Evolutionary conservation across 306 rosid genomes (phyloP), one percentile per base, ranked within the genome.

Genomic region (Aeschynomene evenia): DNA sequence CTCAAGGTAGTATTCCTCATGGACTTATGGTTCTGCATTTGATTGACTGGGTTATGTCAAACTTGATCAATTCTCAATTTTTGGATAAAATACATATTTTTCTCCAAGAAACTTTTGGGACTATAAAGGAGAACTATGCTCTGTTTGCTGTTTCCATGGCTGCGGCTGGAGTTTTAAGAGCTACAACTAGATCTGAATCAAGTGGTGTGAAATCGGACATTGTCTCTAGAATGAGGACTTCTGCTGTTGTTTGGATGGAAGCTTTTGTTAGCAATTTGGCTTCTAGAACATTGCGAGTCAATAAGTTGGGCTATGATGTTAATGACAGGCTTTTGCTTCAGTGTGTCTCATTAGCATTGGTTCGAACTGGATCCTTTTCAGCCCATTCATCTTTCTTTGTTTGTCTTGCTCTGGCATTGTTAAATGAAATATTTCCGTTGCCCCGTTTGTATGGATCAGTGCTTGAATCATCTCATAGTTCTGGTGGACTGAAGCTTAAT

Each of bases 21-120:
- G 97, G 97, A 65, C 78, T 90, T 57, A 84, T 88, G 97, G 62
- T 90, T 82, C 78, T 90, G 68, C 82, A 90, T 77, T 80, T 93
- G 87, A 63, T 79, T 70, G 96, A 93, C 24, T 93, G 97, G 97
- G 87, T 86, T 34, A 61, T 67, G 63, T 80, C 91, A 46, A 76
- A 81, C 80, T 70, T 88, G 75, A 68, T 85, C 58, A 77, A 14
- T 82, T 82, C 79, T 9, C 75, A 56, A 16, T 74, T 75, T 76
- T 62, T 64, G 26, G 89, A 90, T 50, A 88, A 85, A 61, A 34
- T 76, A 12, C 15, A 42, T 53, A 63, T 71, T 52, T 76, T 88
- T 28, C 43, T 60, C 7, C 72, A 10, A 34, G 88, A 82, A 63
- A 15, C 58, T 75, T 77, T 90, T 53, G 87, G 74, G 77, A 46